Base-by-base conservation (phyloP, 1,284 basidiomycete genomes). In the Fomes fomentarius region DNA sequence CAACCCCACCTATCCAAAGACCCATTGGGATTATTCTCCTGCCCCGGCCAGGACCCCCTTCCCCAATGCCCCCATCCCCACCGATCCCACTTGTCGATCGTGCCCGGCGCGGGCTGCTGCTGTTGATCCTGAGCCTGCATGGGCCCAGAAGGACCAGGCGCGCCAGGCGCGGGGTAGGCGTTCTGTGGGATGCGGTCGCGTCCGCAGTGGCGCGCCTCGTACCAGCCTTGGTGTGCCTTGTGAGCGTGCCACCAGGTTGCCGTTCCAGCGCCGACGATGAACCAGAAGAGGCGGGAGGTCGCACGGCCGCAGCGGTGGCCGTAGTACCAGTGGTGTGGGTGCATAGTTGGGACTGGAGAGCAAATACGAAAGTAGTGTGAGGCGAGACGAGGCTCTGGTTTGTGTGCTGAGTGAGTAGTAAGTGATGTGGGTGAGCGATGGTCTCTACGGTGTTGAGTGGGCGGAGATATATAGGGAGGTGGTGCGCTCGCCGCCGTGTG, bases 251-350 rank as follows among this genome's bases (percentile, higher is more conserved):
- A 87, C 63, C 71, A 74, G 6, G 78, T 74, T 2, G 84, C 80
- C 37, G 75, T 66, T 2, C 71, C 74, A 4, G 82, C 86, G 51
- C 87, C 87, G 57, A 88, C 25, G 58, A 77, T 14, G 73, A 89
- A 87, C 87, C 87, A 89, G 65, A 89, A 41, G 54, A 86, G 41
- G 57, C 87, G 84, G 26, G 79, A 80, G 14, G 48, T 33, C 31
- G 80, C 80, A 21, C 78, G 72, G 43, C 71, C 67, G 57, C 66
- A 70, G 51, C 62, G 65, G 44, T 65, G 61, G 56, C 69, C 71
- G 64, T 71, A 63, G 56, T 62, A 60, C 19, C 54, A 58, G 64
- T 74, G 69, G 50, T 47, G n/a, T n/a, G n/a, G 56, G 51, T 76
- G 61, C 74, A 78, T 79, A 11, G 12, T 19, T 21, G 9, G 11